Conservation (phyloP, 306 rosid species). For the Pueraria montana region DNA sequence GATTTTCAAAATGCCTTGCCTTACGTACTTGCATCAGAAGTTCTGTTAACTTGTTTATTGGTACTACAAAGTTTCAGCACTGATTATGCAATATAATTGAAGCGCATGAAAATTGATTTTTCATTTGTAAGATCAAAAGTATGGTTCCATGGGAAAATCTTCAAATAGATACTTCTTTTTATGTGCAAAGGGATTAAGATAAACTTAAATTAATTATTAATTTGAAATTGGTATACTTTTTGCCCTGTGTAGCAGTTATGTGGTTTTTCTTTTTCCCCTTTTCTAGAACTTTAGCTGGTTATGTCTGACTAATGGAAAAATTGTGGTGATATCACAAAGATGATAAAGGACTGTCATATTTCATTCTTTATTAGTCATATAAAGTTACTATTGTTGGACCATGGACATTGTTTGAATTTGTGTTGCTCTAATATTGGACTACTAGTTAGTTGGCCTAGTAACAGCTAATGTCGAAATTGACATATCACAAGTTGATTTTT, state of each 20-base stretch:
- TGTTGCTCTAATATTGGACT: background rate
- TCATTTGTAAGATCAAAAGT: background rate
- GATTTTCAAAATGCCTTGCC: background rate
- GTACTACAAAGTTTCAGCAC: background rate
- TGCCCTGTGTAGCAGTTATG: background rate
- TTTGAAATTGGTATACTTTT: background rate
- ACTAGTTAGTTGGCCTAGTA: background rate
- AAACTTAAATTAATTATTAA: slow-evolving; percentile 1
- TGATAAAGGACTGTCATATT: background rate
- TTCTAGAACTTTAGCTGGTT: background rate
- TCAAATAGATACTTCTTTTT: background rate
- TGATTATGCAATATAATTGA: background rate
- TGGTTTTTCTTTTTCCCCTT: background rate
- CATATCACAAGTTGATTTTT: background rate
- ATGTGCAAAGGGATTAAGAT: background rate
- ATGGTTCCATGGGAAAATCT: background rate
- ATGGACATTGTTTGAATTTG: background rate
- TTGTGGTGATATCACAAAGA: background rate
- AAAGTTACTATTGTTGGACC: background rate
- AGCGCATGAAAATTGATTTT: background rate
- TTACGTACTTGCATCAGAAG: background rate
- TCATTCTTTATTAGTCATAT: background rate
- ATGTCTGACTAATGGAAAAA: background rate
- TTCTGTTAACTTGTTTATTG: slow-evolving; percentile 26
- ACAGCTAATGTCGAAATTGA: background rate